Base-by-base conservation (phyloP, 805 yeast genomes). In the Myxozyma sirexii region DNA sequence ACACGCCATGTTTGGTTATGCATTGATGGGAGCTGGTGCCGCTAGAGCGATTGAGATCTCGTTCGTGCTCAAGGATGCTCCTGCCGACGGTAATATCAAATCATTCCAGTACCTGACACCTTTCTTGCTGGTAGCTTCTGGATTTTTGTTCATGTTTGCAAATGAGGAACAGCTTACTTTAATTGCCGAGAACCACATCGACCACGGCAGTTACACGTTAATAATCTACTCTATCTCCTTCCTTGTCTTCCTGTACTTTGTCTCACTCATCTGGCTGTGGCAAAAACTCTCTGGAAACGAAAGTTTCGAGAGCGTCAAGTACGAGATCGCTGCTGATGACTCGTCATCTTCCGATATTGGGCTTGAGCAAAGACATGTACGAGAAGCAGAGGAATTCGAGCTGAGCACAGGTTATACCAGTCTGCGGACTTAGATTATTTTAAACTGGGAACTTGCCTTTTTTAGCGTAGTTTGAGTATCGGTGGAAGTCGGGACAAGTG, bases 91-190 rank as follows among this genome's bases (percentile, higher is more conserved):
- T 4, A 75, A 74, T 39, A 82, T 90, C 23, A 70, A 78, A 41
- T 79, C 92, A 0, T 90, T 91, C 77, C 98, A 93, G 74, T 88
- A 88, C 71, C 69, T 91, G n/a, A 86, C 98, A 1, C 87, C 97
- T 1, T 84, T 90, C 72, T 23, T 63, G 55, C 77, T 93, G 53
- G 82, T 90, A 2, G 82, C 88, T 64, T 77, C 93, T 0, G 98
- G 98, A 0, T 72, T 87, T 6, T 70, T 89, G 63, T 93, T 93
- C 72, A 92, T 92, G 97, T 84, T 89, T 27, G 98, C 98, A 23
- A 92, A 82, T 63, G 97, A 92, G 71, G 96, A 93, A 72, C 97
- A 92, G 71, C 77, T 93, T 68, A 74, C 74, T 8, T 76, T 90
- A 60, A 90, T 92, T 1, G 75, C 84, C 54, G 84, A 84, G 65